Evolutionary conservation across 805 yeast genomes (phyloP).

Genomic region (Saccharomycopsis lassenensis): DNA sequence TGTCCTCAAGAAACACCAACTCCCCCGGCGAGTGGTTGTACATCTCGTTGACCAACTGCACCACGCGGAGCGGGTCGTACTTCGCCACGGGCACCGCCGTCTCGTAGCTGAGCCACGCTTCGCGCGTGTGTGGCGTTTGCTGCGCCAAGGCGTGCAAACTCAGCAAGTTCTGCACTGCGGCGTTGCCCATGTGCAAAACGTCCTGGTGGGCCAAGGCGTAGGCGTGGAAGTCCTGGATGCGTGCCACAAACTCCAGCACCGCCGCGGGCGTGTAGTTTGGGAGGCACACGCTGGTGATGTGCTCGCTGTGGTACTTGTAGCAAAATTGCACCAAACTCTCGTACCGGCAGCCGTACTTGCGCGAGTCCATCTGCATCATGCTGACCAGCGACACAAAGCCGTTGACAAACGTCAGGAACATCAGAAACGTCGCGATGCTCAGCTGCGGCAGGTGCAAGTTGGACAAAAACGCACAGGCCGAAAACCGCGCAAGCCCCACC

Average conservation of each 20-base stretch:
- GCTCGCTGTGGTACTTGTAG: neutral
- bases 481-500: no score
- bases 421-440: no score
- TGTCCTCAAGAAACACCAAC: conserved; percentile 3
- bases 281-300: conserved; percentile 2
- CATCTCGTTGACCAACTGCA: neutral
- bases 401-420: neutral
- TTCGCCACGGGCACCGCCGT: no score
- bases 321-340: neutral
- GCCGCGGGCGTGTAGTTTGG: conserved; percentile 7
- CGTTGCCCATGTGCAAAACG: neutral
- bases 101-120: neutral
- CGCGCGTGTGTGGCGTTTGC: neutral
- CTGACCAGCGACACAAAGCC: conserved; percentile 1
- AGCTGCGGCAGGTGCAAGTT: no score
- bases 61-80: neutral
- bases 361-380: neutral
- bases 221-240: conserved; percentile 2
- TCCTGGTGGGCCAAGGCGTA: conserved; percentile 2
- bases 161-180: neutral
- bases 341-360: neutral
- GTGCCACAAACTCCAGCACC: no score
- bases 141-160: neutral
- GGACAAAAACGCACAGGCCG: no score
- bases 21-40: conserved; percentile 2